Percentiles rank a stretch among this genome's conserved stretches.
phyloP scores from a whole-genome alignment of 805 yeast species.

The Candida orba region DNA sequence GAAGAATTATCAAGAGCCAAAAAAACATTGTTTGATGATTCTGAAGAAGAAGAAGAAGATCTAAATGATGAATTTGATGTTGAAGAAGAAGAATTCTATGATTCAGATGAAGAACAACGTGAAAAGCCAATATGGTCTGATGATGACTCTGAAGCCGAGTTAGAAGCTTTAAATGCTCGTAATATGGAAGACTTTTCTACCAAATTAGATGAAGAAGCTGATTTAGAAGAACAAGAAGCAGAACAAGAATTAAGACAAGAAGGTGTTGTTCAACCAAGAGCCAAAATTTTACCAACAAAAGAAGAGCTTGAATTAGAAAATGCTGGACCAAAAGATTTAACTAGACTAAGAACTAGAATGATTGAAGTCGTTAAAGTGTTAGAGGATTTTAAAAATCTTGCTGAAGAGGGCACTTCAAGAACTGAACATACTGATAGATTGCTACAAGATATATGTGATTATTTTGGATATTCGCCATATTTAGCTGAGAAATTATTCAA shows the following conservation, averaged over 20 bases:
- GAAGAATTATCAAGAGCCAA: slow-evolving; percentile 64
- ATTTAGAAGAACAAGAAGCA: slow-evolving; percentile 55
- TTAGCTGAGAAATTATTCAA: slow-evolving; percentile 92
- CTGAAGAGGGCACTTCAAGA: slow-evolving; percentile 84
- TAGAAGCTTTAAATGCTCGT: slow-evolving; percentile 69
- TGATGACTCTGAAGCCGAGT: slow-evolving; percentile 46
- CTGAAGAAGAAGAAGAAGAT: slow-evolving; percentile 27
- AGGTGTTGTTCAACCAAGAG: slow-evolving; percentile 60
- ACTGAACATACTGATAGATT: slow-evolving; percentile 74
- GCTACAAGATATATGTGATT: slow-evolving; percentile 79
- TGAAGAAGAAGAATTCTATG: slow-evolving; percentile 38
- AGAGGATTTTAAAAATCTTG: slow-evolving; percentile 76
- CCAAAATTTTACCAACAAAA: slow-evolving; percentile 64
- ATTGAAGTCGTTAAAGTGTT: slow-evolving; percentile 90
- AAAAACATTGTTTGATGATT: slow-evolving; percentile 68
- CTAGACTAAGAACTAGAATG: slow-evolving; percentile 85
- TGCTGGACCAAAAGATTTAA: slow-evolving; percentile 63
- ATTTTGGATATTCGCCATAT: slow-evolving; percentile 88
- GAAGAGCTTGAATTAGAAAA: slow-evolving; percentile 49
- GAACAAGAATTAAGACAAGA: slow-evolving; percentile 55
- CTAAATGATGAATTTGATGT: slow-evolving; percentile 47
- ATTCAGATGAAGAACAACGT: slow-evolving; percentile 22
- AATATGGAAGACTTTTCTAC: slow-evolving; percentile 77
- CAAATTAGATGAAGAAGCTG: slow-evolving; percentile 53
- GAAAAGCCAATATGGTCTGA: slow-evolving; percentile 24